phyloP scores from a whole-genome alignment of 257 asterid species.

The Lycium ferocissimum region DNA sequence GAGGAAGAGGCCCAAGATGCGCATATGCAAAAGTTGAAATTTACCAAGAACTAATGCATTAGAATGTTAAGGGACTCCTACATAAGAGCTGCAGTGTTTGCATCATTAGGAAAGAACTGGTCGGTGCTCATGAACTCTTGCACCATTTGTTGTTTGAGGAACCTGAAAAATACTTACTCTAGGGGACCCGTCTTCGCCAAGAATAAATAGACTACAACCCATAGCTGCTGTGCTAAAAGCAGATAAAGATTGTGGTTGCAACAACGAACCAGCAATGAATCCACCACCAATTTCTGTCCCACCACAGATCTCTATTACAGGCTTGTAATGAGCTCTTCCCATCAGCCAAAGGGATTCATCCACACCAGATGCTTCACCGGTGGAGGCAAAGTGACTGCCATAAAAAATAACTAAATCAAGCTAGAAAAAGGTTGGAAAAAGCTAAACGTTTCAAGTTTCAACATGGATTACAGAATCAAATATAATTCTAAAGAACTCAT shows the following conservation, averaged over 20 bases:
- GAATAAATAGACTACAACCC: conserved; percentile 89
- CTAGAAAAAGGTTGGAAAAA: conserved; percentile 11
- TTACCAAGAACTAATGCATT: not conserved
- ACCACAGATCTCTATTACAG: conserved; percentile 95
- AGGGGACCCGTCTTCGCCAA: conserved; percentile 68
- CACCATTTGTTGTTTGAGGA: conserved; percentile 2
- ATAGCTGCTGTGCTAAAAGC: conserved; percentile 95
- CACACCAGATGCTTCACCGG: conserved; percentile 97
- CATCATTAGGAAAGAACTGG: not conserved
- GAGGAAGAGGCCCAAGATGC: not conserved
- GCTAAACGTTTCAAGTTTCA: not conserved
- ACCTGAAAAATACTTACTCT: conserved; percentile 15
- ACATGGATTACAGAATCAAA: not conserved
- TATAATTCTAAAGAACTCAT: not conserved
- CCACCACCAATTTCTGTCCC: conserved; percentile 99
- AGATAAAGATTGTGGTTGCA: conserved; percentile 84
- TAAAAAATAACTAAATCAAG: conserved; percentile 33
- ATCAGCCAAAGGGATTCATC: conserved; percentile 98
- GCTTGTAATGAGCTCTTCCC: conserved; percentile 92
- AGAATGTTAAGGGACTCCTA: not conserved
- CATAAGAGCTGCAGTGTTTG: not conserved
- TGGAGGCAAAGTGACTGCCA: conserved; percentile 87
- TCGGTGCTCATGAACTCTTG: conserved; percentile 12
- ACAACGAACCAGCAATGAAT: conserved; percentile 81
- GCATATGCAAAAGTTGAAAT: not conserved